A percentile compares a stretch with the other conserved stretches of the same genome.
Evolutionary conservation across 768 basidiomycete species (phyloP).

Genomic region (Russula virescens): DNA sequence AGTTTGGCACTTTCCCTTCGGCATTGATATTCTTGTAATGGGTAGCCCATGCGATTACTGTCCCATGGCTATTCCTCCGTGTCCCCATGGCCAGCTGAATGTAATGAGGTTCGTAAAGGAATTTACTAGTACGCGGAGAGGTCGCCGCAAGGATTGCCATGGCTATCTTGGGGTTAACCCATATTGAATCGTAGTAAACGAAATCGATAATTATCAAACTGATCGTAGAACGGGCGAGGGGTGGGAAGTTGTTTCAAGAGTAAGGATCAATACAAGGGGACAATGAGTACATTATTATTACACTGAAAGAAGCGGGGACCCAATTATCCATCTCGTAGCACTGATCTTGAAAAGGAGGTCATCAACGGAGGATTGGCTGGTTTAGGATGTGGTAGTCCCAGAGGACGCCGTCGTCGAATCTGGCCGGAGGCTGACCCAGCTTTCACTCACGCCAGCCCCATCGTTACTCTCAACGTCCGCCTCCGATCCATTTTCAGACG

Average conservation of each 20-base stretch:
- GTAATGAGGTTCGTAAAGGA: too few relatives aligned
- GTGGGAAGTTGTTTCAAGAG: background rate
- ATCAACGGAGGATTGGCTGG: background rate
- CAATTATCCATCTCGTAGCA: background rate
- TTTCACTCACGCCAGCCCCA: constrained; percentile 46
- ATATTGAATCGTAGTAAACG: too few relatives aligned
- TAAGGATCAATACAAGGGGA: background rate
- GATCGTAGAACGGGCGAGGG: background rate
- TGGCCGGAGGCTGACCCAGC: constrained; percentile 60
- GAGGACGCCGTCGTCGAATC: constrained; percentile 4
- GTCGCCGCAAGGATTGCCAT: too few relatives aligned
- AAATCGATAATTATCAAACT: too few relatives aligned
- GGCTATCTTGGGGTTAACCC: too few relatives aligned
- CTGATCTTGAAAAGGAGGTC: background rate
- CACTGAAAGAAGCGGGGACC: constrained; percentile 1
- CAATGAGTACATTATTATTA: constrained; percentile 9
- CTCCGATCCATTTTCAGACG: constrained; percentile 52
- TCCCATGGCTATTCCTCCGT: too few relatives aligned
- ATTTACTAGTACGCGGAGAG: too few relatives aligned
- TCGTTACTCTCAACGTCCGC: constrained; percentile 66
- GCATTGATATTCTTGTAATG: too few relatives aligned
- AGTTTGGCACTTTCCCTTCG: too few relatives aligned
- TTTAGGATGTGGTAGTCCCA: constrained; percentile 8
- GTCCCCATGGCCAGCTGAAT: too few relatives aligned
- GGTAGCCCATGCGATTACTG: too few relatives aligned